These are phyloP conservation scores for Strigomonas culicis DNA, from an alignment of 208 protist species.

Conservation along the genomic window DNA sequence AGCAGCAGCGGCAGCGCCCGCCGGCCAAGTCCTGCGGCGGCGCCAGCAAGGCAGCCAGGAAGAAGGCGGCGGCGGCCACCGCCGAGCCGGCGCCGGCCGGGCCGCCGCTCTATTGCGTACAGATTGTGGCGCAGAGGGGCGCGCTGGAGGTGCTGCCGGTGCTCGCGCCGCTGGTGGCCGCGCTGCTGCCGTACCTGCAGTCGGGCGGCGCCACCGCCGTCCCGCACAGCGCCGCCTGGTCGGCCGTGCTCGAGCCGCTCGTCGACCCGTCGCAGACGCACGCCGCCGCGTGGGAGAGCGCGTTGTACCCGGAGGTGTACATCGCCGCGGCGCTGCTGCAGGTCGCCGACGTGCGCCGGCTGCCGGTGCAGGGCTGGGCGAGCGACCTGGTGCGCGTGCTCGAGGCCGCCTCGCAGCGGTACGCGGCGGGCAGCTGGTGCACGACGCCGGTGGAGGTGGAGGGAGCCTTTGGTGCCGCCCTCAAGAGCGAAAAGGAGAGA, in stretches of 20 bases:
- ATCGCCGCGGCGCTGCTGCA: conserved; percentile 59
- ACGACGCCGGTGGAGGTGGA: conserved; percentile 7
- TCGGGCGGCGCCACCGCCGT: background rate
- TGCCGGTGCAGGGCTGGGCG: conserved; percentile 57
- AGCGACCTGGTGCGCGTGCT: conserved; percentile 28
- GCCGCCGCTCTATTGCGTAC: background rate
- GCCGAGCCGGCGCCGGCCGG: background rate
- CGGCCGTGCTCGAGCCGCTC: background rate
- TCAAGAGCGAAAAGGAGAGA: conserved; percentile 23
- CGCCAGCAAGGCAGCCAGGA: background rate
- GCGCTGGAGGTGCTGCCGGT: background rate
- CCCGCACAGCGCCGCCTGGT: background rate
- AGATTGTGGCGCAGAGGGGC: background rate
- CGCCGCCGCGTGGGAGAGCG: conserved; percentile 25
- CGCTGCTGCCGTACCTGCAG: conserved; percentile 1
- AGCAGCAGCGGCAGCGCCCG: conserved; percentile 24
- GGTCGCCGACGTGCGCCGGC: conserved; percentile 11
- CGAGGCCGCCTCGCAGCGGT: conserved; percentile 25
- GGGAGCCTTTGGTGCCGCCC: conserved; percentile 5
- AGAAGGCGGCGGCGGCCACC: background rate
- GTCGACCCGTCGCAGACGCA: background rate
- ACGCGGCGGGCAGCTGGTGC: conserved; percentile 26
- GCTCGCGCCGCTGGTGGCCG: background rate
- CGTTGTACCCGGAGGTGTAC: conserved; percentile 65
- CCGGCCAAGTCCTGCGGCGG: background rate